Conservation (phyloP, 2,329 filamentous ascomycete species). For the Stromatinia cepivora region DNA sequence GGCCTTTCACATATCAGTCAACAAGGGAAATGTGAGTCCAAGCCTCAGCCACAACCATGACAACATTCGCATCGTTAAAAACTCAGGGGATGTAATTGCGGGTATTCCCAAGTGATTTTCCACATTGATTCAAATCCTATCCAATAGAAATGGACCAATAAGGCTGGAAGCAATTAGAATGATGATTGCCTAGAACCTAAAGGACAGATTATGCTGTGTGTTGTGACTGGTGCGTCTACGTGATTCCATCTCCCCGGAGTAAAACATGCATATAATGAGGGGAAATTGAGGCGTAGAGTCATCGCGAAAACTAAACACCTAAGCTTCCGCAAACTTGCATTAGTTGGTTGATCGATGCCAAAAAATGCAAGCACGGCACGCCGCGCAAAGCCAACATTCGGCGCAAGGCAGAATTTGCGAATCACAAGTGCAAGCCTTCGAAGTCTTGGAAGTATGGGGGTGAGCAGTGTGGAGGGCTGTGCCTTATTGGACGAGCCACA, state of each 20-base stretch:
- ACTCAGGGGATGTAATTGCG: background rate
- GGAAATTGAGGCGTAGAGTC: slow-evolving; percentile 19
- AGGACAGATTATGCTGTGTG: slow-evolving; percentile 4
- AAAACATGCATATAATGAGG: slow-evolving; percentile 9
- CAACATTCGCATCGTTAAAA: background rate
- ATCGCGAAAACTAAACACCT: background rate
- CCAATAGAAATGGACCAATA: slow-evolving; percentile 9
- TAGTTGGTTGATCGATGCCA: slow-evolving; percentile 1
- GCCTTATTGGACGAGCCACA: slow-evolving; percentile 6
- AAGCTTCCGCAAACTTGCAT: background rate
- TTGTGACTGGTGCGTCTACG: slow-evolving; percentile 5
- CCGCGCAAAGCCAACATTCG: background rate
- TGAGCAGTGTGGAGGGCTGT: slow-evolving; percentile 6
- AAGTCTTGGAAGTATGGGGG: background rate
- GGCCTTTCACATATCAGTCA: background rate
- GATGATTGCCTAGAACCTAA: slow-evolving; percentile 20
- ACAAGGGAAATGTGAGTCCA: slow-evolving; percentile 1
- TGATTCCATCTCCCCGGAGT: background rate
- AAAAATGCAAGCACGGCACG: slow-evolving; percentile 9
- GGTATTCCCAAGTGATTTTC: background rate
- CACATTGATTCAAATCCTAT: background rate
- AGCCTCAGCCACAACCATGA: slow-evolving; percentile 8
- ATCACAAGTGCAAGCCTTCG: background rate
- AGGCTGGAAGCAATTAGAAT: background rate
- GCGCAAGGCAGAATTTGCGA: background rate